Evolutionary conservation across 139 green algal species (phyloP), one percentile per base, ranked within the genome.

Genomic region (Trebouxia sp.): DNA sequence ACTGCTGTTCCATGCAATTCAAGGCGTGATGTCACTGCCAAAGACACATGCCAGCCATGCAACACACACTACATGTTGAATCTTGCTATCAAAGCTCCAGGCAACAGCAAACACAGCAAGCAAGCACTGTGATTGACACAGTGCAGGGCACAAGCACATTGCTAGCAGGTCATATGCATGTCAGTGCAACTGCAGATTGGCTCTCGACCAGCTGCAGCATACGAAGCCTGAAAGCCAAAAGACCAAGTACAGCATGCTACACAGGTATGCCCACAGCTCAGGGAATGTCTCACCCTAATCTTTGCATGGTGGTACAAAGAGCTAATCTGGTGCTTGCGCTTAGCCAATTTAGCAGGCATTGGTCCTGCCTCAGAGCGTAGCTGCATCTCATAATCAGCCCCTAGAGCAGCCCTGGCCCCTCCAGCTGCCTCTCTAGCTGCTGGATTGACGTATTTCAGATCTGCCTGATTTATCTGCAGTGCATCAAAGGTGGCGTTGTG

Each of bases 261-360:
- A 12, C 48, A 56, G 48, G 14, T 15, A 26, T 56, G 48, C 48
- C 48, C 14, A 58, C 20, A 17, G 26, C 26, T 17, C 50, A 58
- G 20, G 2, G 26, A 28, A 56, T 8, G 14, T 50, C 42, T 69
- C 53, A 84, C 83, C 82, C 85, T 85, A 77, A 94, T 84, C 76
- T 91, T 90, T 20, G 87, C 86, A 42, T 89, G 86, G 38, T 87
- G 83, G 77, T 90, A 94, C 43, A 96, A 78, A 11, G 89, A 92
- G 42, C 81, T 83, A 48, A 96, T 93, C 85, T 96, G 92, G 85
- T 96, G 92, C 88, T 93, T 94, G 51, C 84, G 84, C 55, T 87
- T 86, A 0, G 92, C 87, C 43, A 91, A 69, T 84, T 90, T 92
- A 51, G 79, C 80, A 51, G 85, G 85, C 48, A 41, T 82, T 26